phyloP scores from a whole-genome alignment of 2,329 filamentous ascomycete genomes.

The Cryphonectria japonica region DNA sequence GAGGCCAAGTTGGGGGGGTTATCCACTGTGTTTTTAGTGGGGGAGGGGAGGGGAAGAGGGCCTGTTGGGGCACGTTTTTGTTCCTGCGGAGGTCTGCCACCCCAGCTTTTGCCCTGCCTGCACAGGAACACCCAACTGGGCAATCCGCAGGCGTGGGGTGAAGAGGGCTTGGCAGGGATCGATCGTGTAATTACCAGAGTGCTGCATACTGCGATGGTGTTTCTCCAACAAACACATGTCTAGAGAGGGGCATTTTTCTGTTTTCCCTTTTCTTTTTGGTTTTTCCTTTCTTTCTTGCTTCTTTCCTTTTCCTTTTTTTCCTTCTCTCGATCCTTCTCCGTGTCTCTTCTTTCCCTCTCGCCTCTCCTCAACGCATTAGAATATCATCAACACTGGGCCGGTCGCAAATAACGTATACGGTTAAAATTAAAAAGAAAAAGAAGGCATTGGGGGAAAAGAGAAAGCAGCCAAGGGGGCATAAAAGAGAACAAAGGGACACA shows the following conservation, averaged over 20 bases:
- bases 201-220: not conserved
- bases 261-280: not conserved
- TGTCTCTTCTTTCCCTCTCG: not conserved
- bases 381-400: too few species aligned
- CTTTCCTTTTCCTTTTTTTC: not conserved
- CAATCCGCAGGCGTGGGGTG: not conserved
- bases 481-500: not conserved
- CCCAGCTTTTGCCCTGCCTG: not conserved
- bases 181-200: not conserved
- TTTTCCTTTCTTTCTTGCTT: not conserved
- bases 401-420: not conserved
- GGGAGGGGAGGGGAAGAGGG: not conserved
- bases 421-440: not conserved
- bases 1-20: not conserved
- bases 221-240: not conserved
- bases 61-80: not conserved
- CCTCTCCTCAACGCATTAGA: too few species aligned
- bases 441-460: not conserved
- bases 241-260: not conserved
- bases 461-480: not conserved
- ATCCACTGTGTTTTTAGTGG: not conserved
- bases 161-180: not conserved
- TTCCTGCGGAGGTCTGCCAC: slow-evolving; percentile 14
- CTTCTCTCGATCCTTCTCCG: too few species aligned
- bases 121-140: not conserved